Percentiles rank a stretch among this genome's conserved stretches.
phyloP scores from a whole-genome alignment of 176 grass and related monocot genomes.

The Oryza rufipogon region DNA sequence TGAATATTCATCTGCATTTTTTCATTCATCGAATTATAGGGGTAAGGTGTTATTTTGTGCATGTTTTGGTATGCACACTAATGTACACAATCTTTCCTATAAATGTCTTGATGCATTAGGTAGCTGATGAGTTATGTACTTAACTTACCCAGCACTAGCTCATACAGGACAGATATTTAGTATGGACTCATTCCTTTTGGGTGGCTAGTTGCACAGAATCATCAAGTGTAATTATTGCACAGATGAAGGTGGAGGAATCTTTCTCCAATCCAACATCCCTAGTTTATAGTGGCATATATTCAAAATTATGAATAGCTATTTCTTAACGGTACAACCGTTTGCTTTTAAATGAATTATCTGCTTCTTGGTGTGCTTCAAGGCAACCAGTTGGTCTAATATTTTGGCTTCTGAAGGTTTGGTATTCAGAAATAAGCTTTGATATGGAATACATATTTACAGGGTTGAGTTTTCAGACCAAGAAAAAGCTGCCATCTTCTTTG shows the following conservation, averaged over 20 bases:
- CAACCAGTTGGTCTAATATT: neutral
- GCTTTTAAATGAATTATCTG: neutral
- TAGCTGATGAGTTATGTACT: neutral
- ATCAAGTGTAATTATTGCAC: slow-evolving; percentile 34
- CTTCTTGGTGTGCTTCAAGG: slow-evolving; percentile 31
- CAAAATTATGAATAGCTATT: slow-evolving; percentile 8
- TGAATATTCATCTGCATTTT: slow-evolving; percentile 35
- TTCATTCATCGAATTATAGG: neutral
- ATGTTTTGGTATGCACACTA: neutral
- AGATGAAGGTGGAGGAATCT: slow-evolving; percentile 10
- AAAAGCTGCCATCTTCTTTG: slow-evolving; percentile 77
- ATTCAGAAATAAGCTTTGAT: slow-evolving; percentile 40
- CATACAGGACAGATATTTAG: neutral
- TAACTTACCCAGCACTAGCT: slow-evolving; percentile 27
- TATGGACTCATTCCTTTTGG: slow-evolving; percentile 32
- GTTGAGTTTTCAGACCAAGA: slow-evolving; percentile 86
- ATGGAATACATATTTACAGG: slow-evolving; percentile 54
- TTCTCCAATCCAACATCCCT: neutral
- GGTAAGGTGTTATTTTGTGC: slow-evolving; percentile 20
- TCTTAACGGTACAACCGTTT: neutral
- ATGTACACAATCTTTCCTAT: slow-evolving; percentile 5
- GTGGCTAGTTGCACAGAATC: neutral
- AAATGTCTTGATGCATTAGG: slow-evolving; percentile 15
- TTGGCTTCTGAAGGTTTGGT: slow-evolving; percentile 13
- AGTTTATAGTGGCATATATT: neutral